Evolutionary conservation across 495 filamentous ascomycete genomes (phyloP).

Genomic region (Aspergillus cavernicola): DNA sequence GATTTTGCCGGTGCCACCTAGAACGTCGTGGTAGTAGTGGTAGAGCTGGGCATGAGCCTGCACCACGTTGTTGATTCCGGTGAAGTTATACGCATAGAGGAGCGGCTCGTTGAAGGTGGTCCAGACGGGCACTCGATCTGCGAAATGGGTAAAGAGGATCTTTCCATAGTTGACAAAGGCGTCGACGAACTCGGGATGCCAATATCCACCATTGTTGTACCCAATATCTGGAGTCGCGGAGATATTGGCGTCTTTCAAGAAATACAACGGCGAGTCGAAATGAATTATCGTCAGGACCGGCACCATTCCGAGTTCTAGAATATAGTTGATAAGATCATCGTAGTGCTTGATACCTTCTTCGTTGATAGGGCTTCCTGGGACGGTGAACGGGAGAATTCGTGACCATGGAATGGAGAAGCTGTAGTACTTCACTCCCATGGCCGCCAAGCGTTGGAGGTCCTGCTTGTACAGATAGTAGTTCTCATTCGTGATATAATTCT

Average conservation of each 20-base stretch:
- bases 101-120: slow-evolving; percentile 45
- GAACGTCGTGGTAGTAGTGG: slow-evolving; percentile 38
- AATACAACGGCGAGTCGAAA: slow-evolving; percentile 36
- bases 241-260: slow-evolving; percentile 25
- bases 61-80: slow-evolving; percentile 31
- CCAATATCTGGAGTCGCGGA: slow-evolving; percentile 15
- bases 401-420: slow-evolving; percentile 45
- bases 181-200: slow-evolving; percentile 14
- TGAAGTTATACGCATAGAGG: slow-evolving; percentile 23
- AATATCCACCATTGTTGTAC: slow-evolving; percentile 2
- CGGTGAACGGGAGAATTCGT: slow-evolving; percentile 41
- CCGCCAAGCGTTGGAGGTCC: slow-evolving; percentile 45
- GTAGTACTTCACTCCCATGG: slow-evolving; percentile 48
- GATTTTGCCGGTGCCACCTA: slow-evolving; percentile 37
- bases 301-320: slow-evolving; percentile 37
- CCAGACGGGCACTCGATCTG: slow-evolving; percentile 43
- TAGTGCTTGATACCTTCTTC: slow-evolving; percentile 43
- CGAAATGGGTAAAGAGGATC: slow-evolving; percentile 38
- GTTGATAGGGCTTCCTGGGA: slow-evolving; percentile 42
- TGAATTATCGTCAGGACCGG: slow-evolving; percentile 43
- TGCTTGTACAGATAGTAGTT: slow-evolving; percentile 52
- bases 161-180: slow-evolving; percentile 38
- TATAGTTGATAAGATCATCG: slow-evolving; percentile 42
- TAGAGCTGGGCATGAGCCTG: slow-evolving; percentile 38
- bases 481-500: slow-evolving; percentile 40